phyloP scores from a whole-genome alignment of 257 asterid genomes.

The Jacaranda copaia region DNA sequence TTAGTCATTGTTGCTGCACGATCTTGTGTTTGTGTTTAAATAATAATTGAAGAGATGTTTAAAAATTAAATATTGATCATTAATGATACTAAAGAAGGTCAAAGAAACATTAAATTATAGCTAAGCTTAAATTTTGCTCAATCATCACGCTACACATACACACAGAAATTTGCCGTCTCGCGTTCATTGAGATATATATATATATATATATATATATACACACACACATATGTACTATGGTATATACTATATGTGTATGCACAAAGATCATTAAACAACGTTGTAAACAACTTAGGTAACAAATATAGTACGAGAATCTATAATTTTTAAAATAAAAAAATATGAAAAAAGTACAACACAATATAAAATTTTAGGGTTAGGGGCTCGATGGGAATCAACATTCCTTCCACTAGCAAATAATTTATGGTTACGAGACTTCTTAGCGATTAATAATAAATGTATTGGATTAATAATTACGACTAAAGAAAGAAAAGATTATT shows the following conservation, averaged over 20 bases:
- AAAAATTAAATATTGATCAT: background rate
- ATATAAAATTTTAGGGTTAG: conserved; percentile 37
- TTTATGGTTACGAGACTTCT: conserved; percentile 35
- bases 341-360: conserved; percentile 14
- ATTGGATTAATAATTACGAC: conserved; percentile 30
- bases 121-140: background rate
- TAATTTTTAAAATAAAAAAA: background rate
- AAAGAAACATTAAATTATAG: background rate
- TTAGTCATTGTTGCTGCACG: no score
- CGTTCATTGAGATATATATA: background rate
- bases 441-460: conserved; percentile 28
- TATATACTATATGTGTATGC: background rate
- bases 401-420: conserved; percentile 50
- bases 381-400: conserved; percentile 66
- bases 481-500: conserved; percentile 32
- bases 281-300: conserved; percentile 4
- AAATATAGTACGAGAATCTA: conserved; percentile 8
- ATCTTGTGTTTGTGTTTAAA: background rate
- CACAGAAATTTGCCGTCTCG: background rate
- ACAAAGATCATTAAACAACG: conserved; percentile 3
- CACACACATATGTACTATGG: no score
- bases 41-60: background rate
- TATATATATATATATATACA: no score
- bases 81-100: background rate
- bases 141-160: background rate